Conservation (phyloP, 805 yeast species). For the Ogataea zsoltii region DNA sequence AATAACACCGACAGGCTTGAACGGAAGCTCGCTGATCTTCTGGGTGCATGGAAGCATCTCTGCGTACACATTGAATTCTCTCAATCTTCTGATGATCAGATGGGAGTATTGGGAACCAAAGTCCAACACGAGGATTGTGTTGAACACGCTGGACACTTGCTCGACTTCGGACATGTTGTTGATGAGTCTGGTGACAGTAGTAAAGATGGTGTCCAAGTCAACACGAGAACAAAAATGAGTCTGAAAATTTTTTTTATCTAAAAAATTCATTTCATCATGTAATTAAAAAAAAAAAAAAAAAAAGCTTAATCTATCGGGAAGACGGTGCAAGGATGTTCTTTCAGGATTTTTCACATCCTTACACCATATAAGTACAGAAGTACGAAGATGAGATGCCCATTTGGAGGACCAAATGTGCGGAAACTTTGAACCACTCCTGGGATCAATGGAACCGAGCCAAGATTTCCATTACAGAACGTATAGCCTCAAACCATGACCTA, state of each 20-base stretch:
- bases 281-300: slow-evolving; percentile 9
- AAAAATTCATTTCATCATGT: background rate
- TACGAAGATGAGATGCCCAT: too few relatives aligned
- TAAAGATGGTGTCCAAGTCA: background rate
- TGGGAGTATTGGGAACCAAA: slow-evolving; percentile 99
- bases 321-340: too few relatives aligned
- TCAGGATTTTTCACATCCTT: too few relatives aligned
- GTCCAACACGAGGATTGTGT: slow-evolving; percentile 95
- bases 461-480: too few relatives aligned
- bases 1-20: slow-evolving; percentile 97
- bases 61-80: slow-evolving; percentile 97
- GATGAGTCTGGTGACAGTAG: background rate
- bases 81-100: slow-evolving; percentile 91
- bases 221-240: too few relatives aligned
- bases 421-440: too few relatives aligned
- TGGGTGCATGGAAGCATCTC: slow-evolving; percentile 99
- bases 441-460: too few relatives aligned
- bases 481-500: too few relatives aligned
- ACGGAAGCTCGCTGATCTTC: slow-evolving; percentile 84
- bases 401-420: too few relatives aligned
- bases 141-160: slow-evolving; percentile 85
- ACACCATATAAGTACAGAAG: too few relatives aligned
- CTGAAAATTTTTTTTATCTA: background rate
- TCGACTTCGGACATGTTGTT: slow-evolving; percentile 18
- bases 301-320: too few relatives aligned